phyloP scores from a whole-genome alignment of 2,329 filamentous ascomycete species.

The Nannizziopsis barbatae region DNA sequence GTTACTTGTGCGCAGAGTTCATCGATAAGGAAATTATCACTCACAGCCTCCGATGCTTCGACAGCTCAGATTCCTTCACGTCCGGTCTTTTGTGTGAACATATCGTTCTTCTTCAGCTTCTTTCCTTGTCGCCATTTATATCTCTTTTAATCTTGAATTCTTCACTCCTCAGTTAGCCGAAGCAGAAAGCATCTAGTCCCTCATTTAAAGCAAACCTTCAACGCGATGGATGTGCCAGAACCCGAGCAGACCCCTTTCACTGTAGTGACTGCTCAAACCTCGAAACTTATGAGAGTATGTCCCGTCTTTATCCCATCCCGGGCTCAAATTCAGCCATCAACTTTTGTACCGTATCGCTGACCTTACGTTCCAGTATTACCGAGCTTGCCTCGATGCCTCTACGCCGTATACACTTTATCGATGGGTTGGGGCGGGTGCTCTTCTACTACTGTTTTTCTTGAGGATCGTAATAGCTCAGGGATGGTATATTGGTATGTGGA shows the following conservation, averaged over 20 bases:
- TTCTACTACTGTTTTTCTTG: conserved; percentile 71
- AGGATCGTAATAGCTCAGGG: conserved; percentile 87
- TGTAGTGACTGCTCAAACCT: conserved; percentile 74
- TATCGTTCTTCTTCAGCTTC: not conserved
- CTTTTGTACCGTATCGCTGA: not conserved
- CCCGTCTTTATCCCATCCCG: too few relatives aligned
- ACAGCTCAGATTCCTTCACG: not conserved
- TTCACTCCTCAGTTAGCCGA: not conserved
- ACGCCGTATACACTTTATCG: conserved; percentile 82
- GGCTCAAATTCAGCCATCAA: too few relatives aligned
- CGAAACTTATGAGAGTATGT: conserved; percentile 35
- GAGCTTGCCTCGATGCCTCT: conserved; percentile 84
- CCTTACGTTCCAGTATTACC: conserved; percentile 58
- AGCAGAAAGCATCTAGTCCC: too few relatives aligned
- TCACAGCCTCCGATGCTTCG: not conserved
- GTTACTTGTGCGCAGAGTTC: not conserved
- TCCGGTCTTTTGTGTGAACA: not conserved
- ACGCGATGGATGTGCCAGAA: conserved; percentile 69
- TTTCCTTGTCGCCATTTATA: not conserved
- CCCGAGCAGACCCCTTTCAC: conserved; percentile 86
- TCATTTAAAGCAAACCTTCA: not conserved
- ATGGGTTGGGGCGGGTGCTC: conserved; percentile 71
- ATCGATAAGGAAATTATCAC: conserved; percentile 1
- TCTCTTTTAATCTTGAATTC: not conserved
- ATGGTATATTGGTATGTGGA: conserved; percentile 83